Base-by-base conservation (phyloP, 2,329 filamentous ascomycete genomes). In the Fusarium pininemorale region DNA sequence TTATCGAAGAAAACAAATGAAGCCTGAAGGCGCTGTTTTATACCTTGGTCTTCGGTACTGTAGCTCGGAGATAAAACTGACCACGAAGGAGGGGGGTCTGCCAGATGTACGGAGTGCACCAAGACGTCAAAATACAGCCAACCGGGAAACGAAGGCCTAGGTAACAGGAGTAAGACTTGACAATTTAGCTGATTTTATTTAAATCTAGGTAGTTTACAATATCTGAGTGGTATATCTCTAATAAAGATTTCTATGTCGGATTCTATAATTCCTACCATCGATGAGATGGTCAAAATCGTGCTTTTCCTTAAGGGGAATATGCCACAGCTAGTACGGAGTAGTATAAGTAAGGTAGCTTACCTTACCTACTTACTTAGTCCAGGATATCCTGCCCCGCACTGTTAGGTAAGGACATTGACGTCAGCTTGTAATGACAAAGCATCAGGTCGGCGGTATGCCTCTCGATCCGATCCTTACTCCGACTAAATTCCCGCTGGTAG, bases 61-160 rank as follows among this genome's bases (percentile, higher is more conserved):
- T 63, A 57, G 55, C 67, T 74, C 71, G 71, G 71, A 74, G 44
- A 69, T 74, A 69, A 66, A 39, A 45, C 48, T 35, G n/a, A 7
- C 26, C 28, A 48, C 45, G 50, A 30, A 61, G n/a, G 35, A 42
- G 51, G 51, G 51, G 35, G 15, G 28, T 55, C 35, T 28, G 26
- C 50, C 32, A 37, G n/a, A 37, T 26, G 51, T 9, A 28, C 11
- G 39, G 51, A 55, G 24, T 30, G 20, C 51, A 55, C 15, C 35
- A n/a, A 55, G 37, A 26, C 37, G 15, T 26, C n/a, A 26, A 24
- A 30, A 26, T 30, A 28, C 51, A 42, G 26, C 35, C 26, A 41
- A 16, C 26, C 11, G 4, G 32, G 20, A 41, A 41, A 41, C 14
- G 20, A 54, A 13, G 24, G 51, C 11, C 20, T n/a, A 41, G 15